A percentile compares a stretch with the other conserved stretches of the same genome.
phyloP scores from a whole-genome alignment of 164 flowering plant species.

The Aristolochia contorta region DNA sequence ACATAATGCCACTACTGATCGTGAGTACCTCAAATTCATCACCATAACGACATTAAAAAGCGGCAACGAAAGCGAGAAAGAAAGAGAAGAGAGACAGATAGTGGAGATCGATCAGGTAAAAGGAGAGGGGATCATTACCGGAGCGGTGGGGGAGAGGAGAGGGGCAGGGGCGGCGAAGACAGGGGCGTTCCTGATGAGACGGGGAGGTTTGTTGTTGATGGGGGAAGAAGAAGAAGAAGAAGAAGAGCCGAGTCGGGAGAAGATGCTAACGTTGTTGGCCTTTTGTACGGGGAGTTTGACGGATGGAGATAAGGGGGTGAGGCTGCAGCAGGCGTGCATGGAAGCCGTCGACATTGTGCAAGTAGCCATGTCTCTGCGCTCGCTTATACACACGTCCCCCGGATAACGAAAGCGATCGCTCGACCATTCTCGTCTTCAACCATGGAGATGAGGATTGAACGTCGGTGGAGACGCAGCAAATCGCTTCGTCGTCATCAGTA shows the following conservation, averaged over 20 bases:
- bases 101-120: too few relatives aligned
- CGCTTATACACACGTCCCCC: conserved; percentile 2
- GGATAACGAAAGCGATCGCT: conserved; percentile 10
- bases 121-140: conserved; percentile 10
- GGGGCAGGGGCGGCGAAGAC: conserved; percentile 25
- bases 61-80: not conserved
- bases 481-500: not conserved
- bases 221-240: too few relatives aligned
- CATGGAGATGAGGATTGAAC: conserved; percentile 7
- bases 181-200: conserved; percentile 19
- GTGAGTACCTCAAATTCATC: not conserved
- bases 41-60: too few relatives aligned
- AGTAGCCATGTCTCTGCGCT: not conserved
- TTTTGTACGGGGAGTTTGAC: not conserved
- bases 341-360: conserved; percentile 13
- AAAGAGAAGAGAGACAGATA: conserved; percentile 1
- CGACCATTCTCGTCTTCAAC: conserved; percentile 1
- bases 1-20: too few relatives aligned
- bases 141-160: conserved; percentile 8
- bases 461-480: conserved; percentile 3
- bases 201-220: conserved; percentile 9
- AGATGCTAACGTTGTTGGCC: not conserved
- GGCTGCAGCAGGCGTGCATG: conserved; percentile 6
- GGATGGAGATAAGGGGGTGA: not conserved
- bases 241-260: conserved; percentile 5